Evolutionary conservation across 441 rosid genomes (phyloP), one percentile per base, ranked within the genome.

Genomic region (Biscutella auriculata): DNA sequence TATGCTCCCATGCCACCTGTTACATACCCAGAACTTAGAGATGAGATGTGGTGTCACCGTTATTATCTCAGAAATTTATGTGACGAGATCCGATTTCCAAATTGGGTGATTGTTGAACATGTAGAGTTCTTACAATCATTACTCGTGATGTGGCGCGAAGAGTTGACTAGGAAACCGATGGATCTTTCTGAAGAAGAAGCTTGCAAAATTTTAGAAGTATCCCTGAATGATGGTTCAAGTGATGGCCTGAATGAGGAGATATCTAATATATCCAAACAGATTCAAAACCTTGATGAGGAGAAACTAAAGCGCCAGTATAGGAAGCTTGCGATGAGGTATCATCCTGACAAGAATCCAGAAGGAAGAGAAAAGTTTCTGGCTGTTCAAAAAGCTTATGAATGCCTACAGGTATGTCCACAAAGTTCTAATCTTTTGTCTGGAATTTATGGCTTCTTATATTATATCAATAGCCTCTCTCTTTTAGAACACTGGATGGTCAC

Each of bases 11-110:
- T 94, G 89, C 99, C 99, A 61, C 97, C 99, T 61, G 99, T 88
- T 66, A 95, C 99, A 9, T 95, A 95, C 66, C 97, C 97, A 60
- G 97, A 95, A 72, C 82, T 95, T 59, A 86, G 83, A 86, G 97
- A 95, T 82, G 99, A 95, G 81, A 95, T 95, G 99, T 95, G 99
- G 99, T 95, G 99, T 74, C 97, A 95, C 66, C 97, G 97, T 16
- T 95, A 95, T 67, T 95, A 95, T 77, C 97, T 95, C 17, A 76
- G 93, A 45, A 95, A 95, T 71, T 75, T 95, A 56, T 95, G 99
- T 67, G 95, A 95, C 66, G 97, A 90, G 73, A 86, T 86, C 58
- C 85, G 84, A 25, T 95, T 95, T 81, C 97, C 97, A 19, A 90
- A 86, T 68, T 95, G 99, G 99, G 87, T 79, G 53, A 86, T 95